phyloP scores from a whole-genome alignment of 139 green algal genomes.

The Yamagishiella unicocca region DNA sequence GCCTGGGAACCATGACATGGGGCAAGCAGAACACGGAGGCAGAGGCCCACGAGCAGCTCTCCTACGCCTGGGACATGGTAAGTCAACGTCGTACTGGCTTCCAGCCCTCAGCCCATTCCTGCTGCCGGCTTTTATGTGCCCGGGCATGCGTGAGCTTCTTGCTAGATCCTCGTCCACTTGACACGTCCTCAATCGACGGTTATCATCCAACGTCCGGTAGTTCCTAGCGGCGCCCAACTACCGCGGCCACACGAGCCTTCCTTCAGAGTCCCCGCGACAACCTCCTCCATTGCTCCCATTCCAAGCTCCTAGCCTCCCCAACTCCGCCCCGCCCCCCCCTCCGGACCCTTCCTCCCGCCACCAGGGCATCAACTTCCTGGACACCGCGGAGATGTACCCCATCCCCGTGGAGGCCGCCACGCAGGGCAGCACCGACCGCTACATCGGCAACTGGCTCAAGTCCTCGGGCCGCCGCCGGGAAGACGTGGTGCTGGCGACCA shows the following conservation, averaged over 20 bases:
- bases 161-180: background rate
- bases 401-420: conserved; percentile 70
- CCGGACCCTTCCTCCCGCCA: background rate
- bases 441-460: conserved; percentile 90
- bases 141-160: too few species aligned
- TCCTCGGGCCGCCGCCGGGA: conserved; percentile 63
- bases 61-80: conserved; percentile 53
- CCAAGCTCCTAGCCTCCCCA: background rate
- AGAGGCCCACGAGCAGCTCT: conserved; percentile 75
- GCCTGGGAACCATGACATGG: conserved; percentile 93
- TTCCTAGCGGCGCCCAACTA: too few species aligned
- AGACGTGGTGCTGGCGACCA: conserved; percentile 87
- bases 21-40: conserved; percentile 74
- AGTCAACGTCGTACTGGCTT: too few species aligned
- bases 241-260: too few species aligned
- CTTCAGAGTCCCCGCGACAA: too few species aligned
- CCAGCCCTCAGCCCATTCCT: too few species aligned
- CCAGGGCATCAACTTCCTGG: conserved; percentile 91
- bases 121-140: too few species aligned
- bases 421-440: conserved; percentile 85
- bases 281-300: too few species aligned
- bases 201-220: too few species aligned
- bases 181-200: too few species aligned
- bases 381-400: conserved; percentile 91
- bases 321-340: too few species aligned